A percentile compares a stretch with the other conserved stretches of the same genome.
Evolutionary conservation across 2,329 filamentous ascomycete genomes (phyloP).

Genomic region (Penicillium sp.): DNA sequence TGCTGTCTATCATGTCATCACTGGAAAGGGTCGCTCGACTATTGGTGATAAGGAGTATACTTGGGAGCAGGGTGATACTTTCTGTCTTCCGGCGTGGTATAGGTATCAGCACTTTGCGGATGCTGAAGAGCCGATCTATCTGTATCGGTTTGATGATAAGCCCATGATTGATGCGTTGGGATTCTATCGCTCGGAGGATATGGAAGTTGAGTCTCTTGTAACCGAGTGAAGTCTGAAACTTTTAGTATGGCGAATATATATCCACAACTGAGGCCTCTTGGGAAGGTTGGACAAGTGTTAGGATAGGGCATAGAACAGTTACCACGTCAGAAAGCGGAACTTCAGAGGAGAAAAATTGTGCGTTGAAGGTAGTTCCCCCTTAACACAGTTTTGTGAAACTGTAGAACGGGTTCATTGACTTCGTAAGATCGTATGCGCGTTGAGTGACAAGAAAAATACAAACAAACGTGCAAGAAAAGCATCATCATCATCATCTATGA

Average conservation of each 20-base stretch:
- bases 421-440: constrained; percentile 3
- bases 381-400: background rate
- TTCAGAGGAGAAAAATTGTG: background rate
- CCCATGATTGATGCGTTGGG: constrained; percentile 55
- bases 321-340: background rate
- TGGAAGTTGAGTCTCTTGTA: constrained; percentile 41
- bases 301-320: background rate
- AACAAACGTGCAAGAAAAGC: background rate
- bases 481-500: constrained; percentile 4
- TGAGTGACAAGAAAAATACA: background rate
- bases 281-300: background rate
- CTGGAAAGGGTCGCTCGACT: constrained; percentile 45
- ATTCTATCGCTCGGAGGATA: constrained; percentile 47
- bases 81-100: constrained; percentile 56
- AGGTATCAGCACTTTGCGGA: constrained; percentile 50
- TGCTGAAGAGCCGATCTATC: constrained; percentile 41
- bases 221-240: background rate
- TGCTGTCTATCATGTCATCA: constrained; percentile 54
- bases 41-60: constrained; percentile 41
- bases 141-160: constrained; percentile 57
- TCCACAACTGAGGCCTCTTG: background rate
- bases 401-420: constrained; percentile 2
- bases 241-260: no score
- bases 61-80: constrained; percentile 56
- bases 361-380: background rate